phyloP scores from a whole-genome alignment of 345 rosid species.

The Eucalyptus caleyi region DNA sequence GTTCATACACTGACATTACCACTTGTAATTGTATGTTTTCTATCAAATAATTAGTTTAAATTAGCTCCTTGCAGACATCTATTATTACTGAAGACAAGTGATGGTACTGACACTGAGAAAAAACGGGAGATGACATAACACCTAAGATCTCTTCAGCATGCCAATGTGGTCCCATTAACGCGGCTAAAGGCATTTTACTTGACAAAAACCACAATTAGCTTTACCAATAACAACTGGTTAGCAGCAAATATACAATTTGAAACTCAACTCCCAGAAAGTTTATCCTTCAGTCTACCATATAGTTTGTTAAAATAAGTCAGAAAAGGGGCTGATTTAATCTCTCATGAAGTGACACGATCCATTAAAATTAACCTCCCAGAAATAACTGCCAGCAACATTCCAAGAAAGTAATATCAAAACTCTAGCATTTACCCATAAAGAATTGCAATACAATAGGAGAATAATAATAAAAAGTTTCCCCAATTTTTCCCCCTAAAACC shows the following conservation, averaged over 20 bases:
- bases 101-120: not conserved
- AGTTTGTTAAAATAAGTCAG: not conserved
- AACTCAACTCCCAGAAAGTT: not conserved
- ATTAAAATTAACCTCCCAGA: not conserved
- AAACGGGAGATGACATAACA: not conserved
- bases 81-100: not conserved
- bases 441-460: not conserved
- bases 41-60: not conserved
- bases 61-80: not conserved
- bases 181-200: not conserved
- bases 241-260: not conserved
- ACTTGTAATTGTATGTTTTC: not conserved
- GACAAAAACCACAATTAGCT: not conserved
- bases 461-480: not conserved
- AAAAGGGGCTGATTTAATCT: not conserved
- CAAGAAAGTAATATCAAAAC: not conserved
- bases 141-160: not conserved
- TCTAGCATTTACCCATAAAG: not conserved
- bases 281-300: not conserved
- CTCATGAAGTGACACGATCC: not conserved
- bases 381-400: not conserved
- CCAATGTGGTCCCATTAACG: not conserved
- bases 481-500: not conserved
- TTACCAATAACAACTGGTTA: not conserved
- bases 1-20: not conserved